These are phyloP conservation scores for Plasmodium chabaudi DNA, from an alignment of 169 alveolate species.

Conservation along the genomic window DNA sequence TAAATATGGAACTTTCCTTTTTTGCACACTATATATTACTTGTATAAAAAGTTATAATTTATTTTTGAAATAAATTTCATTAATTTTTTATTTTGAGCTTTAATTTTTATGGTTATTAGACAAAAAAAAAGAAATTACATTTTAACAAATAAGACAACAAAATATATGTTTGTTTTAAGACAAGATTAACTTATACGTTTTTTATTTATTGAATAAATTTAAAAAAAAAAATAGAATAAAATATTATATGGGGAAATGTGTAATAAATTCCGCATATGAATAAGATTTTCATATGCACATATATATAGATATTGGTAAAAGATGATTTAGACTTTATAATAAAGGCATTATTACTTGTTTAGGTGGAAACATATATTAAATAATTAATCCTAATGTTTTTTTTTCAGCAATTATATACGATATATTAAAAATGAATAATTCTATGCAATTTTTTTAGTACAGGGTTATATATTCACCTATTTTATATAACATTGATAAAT, in stretches of 20 bases:
- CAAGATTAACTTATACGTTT: background rate
- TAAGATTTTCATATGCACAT: too few species aligned
- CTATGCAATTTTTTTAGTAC: background rate
- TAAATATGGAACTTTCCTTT: constrained; percentile 28
- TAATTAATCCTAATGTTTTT: too few species aligned
- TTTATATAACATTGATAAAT: too few species aligned
- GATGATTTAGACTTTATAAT: too few species aligned
- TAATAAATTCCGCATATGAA: background rate
- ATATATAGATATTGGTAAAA: too few species aligned
- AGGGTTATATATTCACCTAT: background rate
- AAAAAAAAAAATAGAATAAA: constrained; percentile 9
- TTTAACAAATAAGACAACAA: background rate
- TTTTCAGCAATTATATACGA: background rate
- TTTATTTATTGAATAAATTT: constrained; percentile 11
- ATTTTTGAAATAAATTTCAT: constrained; percentile 16
- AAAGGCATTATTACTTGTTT: too few species aligned
- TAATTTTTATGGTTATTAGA: constrained; percentile 13
- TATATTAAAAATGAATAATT: background rate
- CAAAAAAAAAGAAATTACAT: constrained; percentile 6
- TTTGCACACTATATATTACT: constrained; percentile 32
- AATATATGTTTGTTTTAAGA: background rate
- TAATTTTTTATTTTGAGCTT: constrained; percentile 3
- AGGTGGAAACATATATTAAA: too few species aligned
- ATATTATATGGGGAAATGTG: too few species aligned
- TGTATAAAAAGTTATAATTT: constrained; percentile 13